Percentiles rank a stretch among this genome's conserved stretches.
These are phyloP conservation scores for Nicotiana benthamiana DNA, from an alignment of 257 asterid species.

Conservation along the genomic window DNA sequence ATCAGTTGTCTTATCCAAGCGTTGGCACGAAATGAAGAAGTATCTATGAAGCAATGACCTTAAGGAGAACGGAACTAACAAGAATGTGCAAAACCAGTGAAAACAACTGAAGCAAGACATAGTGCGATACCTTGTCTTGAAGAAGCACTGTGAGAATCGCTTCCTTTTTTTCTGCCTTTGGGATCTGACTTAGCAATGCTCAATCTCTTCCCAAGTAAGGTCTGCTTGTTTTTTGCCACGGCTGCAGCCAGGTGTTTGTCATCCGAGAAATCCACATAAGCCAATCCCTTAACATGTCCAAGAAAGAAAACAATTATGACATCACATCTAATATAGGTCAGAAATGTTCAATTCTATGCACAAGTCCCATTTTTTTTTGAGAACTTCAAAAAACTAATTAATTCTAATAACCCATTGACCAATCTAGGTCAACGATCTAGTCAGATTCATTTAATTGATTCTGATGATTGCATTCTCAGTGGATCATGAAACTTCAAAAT, in stretches of 20 bases:
- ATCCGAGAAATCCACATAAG: slow-evolving; percentile 86
- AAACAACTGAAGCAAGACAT: not conserved
- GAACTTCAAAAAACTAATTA: not conserved
- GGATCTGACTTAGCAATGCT: slow-evolving; percentile 79
- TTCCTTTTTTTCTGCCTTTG: slow-evolving; percentile 43
- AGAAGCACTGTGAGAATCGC: slow-evolving; percentile 21
- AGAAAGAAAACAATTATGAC: slow-evolving; percentile 4
- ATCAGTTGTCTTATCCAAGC: not conserved
- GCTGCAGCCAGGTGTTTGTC: slow-evolving; percentile 78
- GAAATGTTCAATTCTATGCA: not conserved
- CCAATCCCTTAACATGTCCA: slow-evolving; percentile 54
- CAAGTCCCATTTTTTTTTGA: not conserved
- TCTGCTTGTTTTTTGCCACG: slow-evolving; percentile 59
- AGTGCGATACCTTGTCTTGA: slow-evolving; percentile 32
- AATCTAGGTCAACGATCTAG: not conserved
- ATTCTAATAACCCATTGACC: not conserved
- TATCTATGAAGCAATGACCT: not conserved
- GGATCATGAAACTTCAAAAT: not conserved
- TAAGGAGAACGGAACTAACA: not conserved
- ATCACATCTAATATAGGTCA: not conserved
- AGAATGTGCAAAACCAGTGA: not conserved
- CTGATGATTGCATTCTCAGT: not conserved
- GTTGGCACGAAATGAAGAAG: not conserved
- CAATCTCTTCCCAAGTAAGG: slow-evolving; percentile 52
- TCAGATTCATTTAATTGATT: not conserved